These are phyloP conservation scores for Chlorella vulgaris DNA, from an alignment of 139 green algal genomes.

Conservation along the genomic window DNA sequence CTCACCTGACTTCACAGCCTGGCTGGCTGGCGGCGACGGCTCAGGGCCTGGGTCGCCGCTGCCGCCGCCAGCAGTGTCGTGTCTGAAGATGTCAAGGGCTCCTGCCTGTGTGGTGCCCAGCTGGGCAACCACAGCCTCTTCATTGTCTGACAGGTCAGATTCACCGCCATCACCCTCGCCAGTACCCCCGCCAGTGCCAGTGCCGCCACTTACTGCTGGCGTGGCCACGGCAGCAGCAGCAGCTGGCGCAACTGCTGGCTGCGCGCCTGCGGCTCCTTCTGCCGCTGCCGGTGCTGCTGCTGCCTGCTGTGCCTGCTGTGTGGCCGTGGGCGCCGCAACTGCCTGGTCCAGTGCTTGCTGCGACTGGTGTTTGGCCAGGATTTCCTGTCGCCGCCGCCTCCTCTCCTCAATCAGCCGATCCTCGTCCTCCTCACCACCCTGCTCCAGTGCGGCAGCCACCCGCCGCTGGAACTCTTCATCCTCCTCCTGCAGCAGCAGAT, in stretches of 20 bases:
- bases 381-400: constrained; percentile 54
- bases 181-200: neutral
- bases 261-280: neutral
- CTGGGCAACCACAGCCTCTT: constrained; percentile 19
- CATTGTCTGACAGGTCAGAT: constrained; percentile 9
- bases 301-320: constrained; percentile 11
- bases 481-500: constrained; percentile 12
- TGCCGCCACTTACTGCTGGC: neutral
- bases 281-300: neutral
- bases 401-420: constrained; percentile 70
- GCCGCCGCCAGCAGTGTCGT: neutral
- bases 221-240: neutral
- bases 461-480: constrained; percentile 39
- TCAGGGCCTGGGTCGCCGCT: neutral
- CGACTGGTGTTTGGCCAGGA: constrained; percentile 66
- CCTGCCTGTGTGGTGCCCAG: constrained; percentile 23
- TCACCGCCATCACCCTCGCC: neutral
- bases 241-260: neutral
- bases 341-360: constrained; percentile 18
- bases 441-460: constrained; percentile 42
- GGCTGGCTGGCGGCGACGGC: neutral
- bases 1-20: neutral
- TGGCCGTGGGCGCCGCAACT: constrained; percentile 40
- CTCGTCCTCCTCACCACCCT: constrained; percentile 59
- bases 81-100: constrained; percentile 17